Base-by-base conservation (phyloP, 345 rosid genomes). In the Dipteronia sinensis region DNA sequence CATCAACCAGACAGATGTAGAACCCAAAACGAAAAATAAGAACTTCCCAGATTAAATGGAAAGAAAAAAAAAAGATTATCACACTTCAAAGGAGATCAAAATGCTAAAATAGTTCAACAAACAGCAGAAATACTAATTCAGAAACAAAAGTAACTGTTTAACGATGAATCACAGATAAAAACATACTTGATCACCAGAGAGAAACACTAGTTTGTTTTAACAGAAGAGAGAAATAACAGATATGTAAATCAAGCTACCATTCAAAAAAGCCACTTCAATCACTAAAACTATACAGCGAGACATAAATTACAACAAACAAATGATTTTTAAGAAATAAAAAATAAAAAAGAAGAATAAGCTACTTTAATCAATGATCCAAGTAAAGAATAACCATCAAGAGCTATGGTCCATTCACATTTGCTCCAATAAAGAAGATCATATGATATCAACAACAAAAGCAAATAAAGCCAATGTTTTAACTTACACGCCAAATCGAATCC, bases 321-420 rank as follows among this genome's bases (percentile, higher is more conserved):
- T 65, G 77, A 72, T 65, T 23, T 65, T 23, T 27, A 51, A 49
- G 1, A 17, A 76, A 40, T n/a, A 10, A 44, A 59, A 46, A 22
- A 42, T 34, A 1, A 51, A 34, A 55, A 34, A 16, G n/a, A 49
- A 69, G 67, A 65, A 51, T 3, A 34, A 53, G 40, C 68, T 17
- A 53, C 82, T 83, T 84, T 82, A 70, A 69, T 73, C 70, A 53
- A 55, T 62, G 66, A 75, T 75, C 49, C 77, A 86, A 86, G 87
- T 79, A 88, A 88, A 67, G 91, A 86, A 86, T 84, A 81, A 78
- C 56, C 17, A 72, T 13, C 44, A 69, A 69, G 47, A 73, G 25
- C 20, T 11, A 23, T 16, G 44, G 47, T 65, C 64, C 65, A 42
- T 67, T 78, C 76, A 66, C 77, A 79, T 79, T 79, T 58, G 67